Percentiles rank a stretch among this genome's conserved stretches.
Conservation (phyloP, 176 grass and related monocot genomes). For the Aegilops umbellulata region DNA sequence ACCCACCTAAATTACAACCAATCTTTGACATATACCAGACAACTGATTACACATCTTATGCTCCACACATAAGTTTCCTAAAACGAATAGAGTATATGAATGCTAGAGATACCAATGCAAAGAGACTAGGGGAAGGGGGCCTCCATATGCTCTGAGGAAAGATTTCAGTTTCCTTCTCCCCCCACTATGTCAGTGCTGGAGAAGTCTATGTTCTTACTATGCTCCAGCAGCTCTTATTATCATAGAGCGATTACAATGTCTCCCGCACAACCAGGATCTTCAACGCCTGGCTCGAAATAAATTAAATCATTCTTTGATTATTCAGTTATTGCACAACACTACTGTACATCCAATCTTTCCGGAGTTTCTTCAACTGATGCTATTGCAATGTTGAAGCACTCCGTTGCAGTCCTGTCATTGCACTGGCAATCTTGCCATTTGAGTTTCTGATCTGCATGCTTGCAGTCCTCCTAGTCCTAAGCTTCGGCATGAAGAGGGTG, state of each 20-base stretch:
- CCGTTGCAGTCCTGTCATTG: slow-evolving; percentile 63
- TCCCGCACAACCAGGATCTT: not conserved
- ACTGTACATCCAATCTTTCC: slow-evolving; percentile 27
- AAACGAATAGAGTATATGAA: slow-evolving; percentile 39
- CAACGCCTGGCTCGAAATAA: slow-evolving; percentile 24
- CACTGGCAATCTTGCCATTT: slow-evolving; percentile 65
- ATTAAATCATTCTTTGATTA: not conserved
- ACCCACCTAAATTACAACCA: slow-evolving; percentile 41
- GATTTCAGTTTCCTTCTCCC: slow-evolving; percentile 33
- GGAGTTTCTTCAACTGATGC: not conserved
- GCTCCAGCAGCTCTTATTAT: slow-evolving; percentile 37
- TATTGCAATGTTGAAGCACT: slow-evolving; percentile 76
- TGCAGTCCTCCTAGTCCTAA: slow-evolving; percentile 49
- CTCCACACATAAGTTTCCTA: slow-evolving; percentile 24
- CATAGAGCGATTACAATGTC: slow-evolving; percentile 27
- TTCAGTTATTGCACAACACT: slow-evolving; percentile 38
- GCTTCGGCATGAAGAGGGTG: slow-evolving; percentile 69
- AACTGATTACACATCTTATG: slow-evolving; percentile 39
- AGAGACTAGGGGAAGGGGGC: not conserved
- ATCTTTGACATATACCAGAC: slow-evolving; percentile 48
- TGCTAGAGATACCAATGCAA: slow-evolving; percentile 36
- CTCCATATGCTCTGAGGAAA: slow-evolving; percentile 18
- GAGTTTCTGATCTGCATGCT: slow-evolving; percentile 79
- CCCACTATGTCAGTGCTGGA: slow-evolving; percentile 38
- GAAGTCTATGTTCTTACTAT: slow-evolving; percentile 31